A percentile compares a stretch with the other conserved stretches of the same genome.
Evolutionary conservation across 352 stramenopile species (phyloP).

Genomic region (Phytopythium sindhum): DNA sequence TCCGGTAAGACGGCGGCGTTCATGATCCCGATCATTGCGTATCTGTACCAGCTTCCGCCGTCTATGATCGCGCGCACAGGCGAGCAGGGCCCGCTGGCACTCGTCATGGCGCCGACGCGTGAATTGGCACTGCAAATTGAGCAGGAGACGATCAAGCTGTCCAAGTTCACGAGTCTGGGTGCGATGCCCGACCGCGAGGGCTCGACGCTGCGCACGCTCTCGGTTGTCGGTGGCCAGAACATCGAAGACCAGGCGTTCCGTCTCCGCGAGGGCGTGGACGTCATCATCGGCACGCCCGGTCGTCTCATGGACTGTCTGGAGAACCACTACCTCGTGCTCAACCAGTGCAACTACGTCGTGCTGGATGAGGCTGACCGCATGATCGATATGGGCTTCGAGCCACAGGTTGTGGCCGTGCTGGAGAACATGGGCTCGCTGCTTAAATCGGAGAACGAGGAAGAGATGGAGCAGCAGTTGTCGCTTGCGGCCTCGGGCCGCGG

Average conservation of each 20-base stretch:
- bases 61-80: constrained; percentile 81
- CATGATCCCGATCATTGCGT: constrained; percentile 96
- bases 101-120: constrained; percentile 98
- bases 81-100: constrained; percentile 94
- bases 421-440: constrained; percentile 96
- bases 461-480: constrained; percentile 93
- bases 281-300: constrained; percentile 98
- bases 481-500: constrained; percentile 29
- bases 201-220: constrained; percentile 70
- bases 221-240: constrained; percentile 92
- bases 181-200: constrained; percentile 42
- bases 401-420: constrained; percentile 94
- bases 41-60: constrained; percentile 90
- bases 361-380: constrained; percentile 99
- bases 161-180: constrained; percentile 82
- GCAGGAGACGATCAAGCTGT: constrained; percentile 92
- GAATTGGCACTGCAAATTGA: constrained; percentile 98
- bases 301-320: constrained; percentile 98
- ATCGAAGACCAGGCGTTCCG: constrained; percentile 97
- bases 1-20: constrained; percentile 99
- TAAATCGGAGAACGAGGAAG: constrained; percentile 95
- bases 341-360: constrained; percentile 99
- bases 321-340: constrained; percentile 97
- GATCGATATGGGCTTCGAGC: constrained; percentile 97
- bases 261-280: constrained; percentile 95